Evolutionary conservation across 129 eudicot species (phyloP).

Genomic region (Calendula officinalis): DNA sequence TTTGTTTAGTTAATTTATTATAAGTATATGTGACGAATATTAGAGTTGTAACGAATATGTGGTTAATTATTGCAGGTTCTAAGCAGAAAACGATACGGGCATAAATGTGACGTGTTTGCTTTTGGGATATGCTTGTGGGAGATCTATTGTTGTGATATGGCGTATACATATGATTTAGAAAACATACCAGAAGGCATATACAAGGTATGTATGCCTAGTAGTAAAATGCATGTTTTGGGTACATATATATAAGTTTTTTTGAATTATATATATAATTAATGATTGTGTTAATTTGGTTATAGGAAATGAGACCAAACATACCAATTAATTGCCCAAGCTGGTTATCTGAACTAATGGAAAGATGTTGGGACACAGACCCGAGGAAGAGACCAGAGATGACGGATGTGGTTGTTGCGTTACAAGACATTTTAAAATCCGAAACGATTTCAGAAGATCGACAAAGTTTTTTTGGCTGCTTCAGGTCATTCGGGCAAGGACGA

Average conservation of each 20-base stretch:
- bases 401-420: conserved; percentile 31
- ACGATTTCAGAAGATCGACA: conserved; percentile 20
- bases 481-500: conserved; percentile 4
- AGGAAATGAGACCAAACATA: conserved; percentile 40
- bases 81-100: conserved; percentile 28
- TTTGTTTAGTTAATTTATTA: neutral
- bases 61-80: conserved; percentile 31
- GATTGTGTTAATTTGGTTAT: neutral
- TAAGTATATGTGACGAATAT: neutral
- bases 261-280: no score
- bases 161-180: conserved; percentile 35
- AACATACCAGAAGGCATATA: conserved; percentile 29
- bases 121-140: conserved; percentile 53
- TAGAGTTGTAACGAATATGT: neutral
- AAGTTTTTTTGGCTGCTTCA: conserved; percentile 21
- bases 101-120: conserved; percentile 44
- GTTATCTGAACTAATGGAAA: conserved; percentile 33
- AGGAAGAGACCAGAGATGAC: conserved; percentile 45
- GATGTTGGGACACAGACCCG: conserved; percentile 43
- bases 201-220: conserved; percentile 10
- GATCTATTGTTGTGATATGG: conserved; percentile 43
- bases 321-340: conserved; percentile 38
- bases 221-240: neutral
- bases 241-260: neutral
- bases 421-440: conserved; percentile 31